Evolutionary conservation across 1,139 yeast genomes (phyloP), one percentile per base, ranked within the genome.

Genomic region (Hyphopichia fennica): DNA sequence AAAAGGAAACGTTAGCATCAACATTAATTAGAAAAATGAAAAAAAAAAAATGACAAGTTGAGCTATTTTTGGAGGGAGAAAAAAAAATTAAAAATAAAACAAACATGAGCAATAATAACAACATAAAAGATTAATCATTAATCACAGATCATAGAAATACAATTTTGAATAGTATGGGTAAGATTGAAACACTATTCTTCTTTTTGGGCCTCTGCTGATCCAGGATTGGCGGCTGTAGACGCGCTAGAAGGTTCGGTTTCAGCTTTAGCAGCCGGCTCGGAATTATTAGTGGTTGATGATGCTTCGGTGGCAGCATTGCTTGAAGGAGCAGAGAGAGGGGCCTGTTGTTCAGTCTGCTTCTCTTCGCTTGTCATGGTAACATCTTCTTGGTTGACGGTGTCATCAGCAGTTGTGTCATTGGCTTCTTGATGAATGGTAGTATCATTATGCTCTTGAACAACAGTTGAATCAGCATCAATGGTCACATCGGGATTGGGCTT

Each of bases 351-450:
- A 6, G 4, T 15, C 14, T 28, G 31, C 9, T 41, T 33, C 8
- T 41, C 39, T 17, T 56, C 65, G 14, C 52, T 60, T 34, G 55
- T 50, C 43, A 57, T 53, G 10, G 68, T 51, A 14, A 54, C 57
- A 41, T 62, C 66, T 14, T 62, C 67, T 30, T 65, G 69, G 42
- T 62, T 63, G 8, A 63, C 63, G 2, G 71, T 35, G 3, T 35
- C 38, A 18, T 27, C 38, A 11, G 31, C 37, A 8, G 37, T 25
- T 13, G 75, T 69, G 46, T 72, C 77, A 42, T 70, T 69, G 42
- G 57, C 56, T 27, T 67, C 75, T 41, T 68, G 72, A 23, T 64
- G 58, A 11, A 64, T 61, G 7, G 75, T 69, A 7, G 75, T 69
- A 46, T 72, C 77, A 42, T 70, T 69, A 42, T 58, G 55, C 22